These are phyloP conservation scores for Botrytis pseudocinerea DNA, from an alignment of 2,329 filamentous ascomycete species.

Conservation along the genomic window DNA sequence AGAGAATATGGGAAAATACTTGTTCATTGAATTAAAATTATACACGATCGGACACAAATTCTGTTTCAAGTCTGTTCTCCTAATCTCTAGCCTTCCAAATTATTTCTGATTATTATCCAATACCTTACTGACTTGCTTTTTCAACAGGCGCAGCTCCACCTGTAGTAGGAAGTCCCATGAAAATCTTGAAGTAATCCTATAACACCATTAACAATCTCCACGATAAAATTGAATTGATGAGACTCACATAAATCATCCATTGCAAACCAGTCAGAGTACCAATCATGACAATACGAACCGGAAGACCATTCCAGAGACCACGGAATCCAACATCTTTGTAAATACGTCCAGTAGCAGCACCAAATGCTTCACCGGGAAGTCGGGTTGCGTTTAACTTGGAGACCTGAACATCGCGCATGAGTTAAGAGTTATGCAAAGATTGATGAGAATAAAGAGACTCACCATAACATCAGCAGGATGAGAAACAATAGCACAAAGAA, in stretches of 20 bases:
- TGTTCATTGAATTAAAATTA: neutral
- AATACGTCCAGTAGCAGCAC: conserved; percentile 73
- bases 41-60: neutral
- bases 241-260: conserved; percentile 83
- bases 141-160: conserved; percentile 52
- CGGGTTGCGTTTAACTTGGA: conserved; percentile 86
- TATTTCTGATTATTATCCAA: too few relatives aligned
- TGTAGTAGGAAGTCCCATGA: conserved; percentile 83
- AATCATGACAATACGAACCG: conserved; percentile 65
- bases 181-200: conserved; percentile 84
- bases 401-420: conserved; percentile 27
- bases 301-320: conserved; percentile 90
- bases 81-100: neutral
- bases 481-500: conserved; percentile 80
- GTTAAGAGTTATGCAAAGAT: too few relatives aligned
- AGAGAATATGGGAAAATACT: neutral
- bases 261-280: conserved; percentile 70
- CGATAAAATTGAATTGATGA: neutral
- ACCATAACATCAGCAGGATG: conserved; percentile 89
- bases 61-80: neutral
- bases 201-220: conserved; percentile 19
- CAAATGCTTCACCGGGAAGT: conserved; percentile 74
- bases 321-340: conserved; percentile 83
- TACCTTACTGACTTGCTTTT: conserved; percentile 34
- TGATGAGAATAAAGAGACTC: neutral